Evolutionary conservation across 192 early-diverging fungal genomes (phyloP).

Genomic region (Phycomyces blakesleeanus): DNA sequence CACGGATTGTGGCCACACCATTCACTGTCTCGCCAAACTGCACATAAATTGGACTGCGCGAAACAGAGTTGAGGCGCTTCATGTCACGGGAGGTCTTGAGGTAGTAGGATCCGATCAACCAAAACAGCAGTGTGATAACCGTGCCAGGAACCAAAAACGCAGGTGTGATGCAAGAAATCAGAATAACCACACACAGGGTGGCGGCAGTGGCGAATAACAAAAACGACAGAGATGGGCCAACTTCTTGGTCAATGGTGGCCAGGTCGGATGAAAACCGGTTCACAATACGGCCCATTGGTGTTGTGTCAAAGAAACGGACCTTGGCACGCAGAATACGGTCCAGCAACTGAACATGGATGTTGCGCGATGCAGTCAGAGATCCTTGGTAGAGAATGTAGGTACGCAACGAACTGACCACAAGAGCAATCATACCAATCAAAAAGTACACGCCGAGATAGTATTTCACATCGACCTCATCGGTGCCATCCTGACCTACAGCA

Average conservation of each 20-base stretch:
- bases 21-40: conserved; percentile 79
- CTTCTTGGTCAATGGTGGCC: conserved; percentile 67
- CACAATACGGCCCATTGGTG: conserved; percentile 81
- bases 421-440: conserved; percentile 45
- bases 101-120: conserved; percentile 67
- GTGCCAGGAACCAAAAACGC: conserved; percentile 65
- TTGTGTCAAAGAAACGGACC: conserved; percentile 86
- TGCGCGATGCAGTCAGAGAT: conserved; percentile 54
- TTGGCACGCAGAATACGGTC: conserved; percentile 60
- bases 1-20: conserved; percentile 79
- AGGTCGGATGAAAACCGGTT: conserved; percentile 87
- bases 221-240: conserved; percentile 48
- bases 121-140: conserved; percentile 55
- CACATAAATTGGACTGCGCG: conserved; percentile 72
- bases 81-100: conserved; percentile 79
- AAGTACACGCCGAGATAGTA: conserved; percentile 66
- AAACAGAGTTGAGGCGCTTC: conserved; percentile 82
- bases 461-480: conserved; percentile 37
- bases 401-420: conserved; percentile 37
- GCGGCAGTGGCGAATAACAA: conserved; percentile 50
- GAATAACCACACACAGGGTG: conserved; percentile 53
- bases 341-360: conserved; percentile 55
- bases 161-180: conserved; percentile 67
- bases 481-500: neutral
- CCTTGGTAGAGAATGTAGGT: conserved; percentile 42